Evolutionary conservation across 2,329 filamentous ascomycete species (phyloP).

Genomic region (Geoglossum cookeanum): DNA sequence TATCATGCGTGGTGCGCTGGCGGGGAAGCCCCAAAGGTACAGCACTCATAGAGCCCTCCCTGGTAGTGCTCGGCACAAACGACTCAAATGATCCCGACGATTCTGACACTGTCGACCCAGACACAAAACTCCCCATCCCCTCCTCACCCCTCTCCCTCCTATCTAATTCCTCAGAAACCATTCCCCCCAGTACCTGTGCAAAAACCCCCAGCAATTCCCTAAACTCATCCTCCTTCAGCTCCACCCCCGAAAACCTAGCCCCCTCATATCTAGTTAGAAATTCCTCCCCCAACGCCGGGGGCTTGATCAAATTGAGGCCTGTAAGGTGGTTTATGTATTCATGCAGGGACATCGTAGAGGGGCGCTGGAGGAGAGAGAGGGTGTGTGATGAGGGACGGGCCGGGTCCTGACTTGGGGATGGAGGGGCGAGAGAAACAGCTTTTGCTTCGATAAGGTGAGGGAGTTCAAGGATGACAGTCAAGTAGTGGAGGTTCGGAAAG

Average conservation of each 20-base stretch:
- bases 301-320: constrained; percentile 41
- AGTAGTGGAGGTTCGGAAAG: constrained; percentile 66
- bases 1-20: neutral
- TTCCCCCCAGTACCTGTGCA: constrained; percentile 56
- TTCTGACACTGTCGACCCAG: neutral
- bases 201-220: constrained; percentile 67
- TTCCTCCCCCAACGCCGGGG: constrained; percentile 27
- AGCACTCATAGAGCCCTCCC: neutral
- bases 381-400: constrained; percentile 41
- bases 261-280: constrained; percentile 68
- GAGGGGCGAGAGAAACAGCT: constrained; percentile 66
- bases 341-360: constrained; percentile 51
- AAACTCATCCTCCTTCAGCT: constrained; percentile 53
- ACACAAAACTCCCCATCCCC: neutral
- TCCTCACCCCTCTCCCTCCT: constrained; percentile 12
- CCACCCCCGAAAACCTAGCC: constrained; percentile 58
- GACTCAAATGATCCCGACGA: neutral
- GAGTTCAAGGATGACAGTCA: constrained; percentile 61
- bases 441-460: constrained; percentile 84
- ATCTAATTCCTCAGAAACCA: constrained; percentile 42
- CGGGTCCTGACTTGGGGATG: constrained; percentile 11
- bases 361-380: constrained; percentile 51
- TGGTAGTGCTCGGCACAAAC: neutral
- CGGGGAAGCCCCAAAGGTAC: neutral
- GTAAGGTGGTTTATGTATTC: constrained; percentile 60